A percentile compares a stretch with the other conserved stretches of the same genome.
phyloP scores from a whole-genome alignment of 805 yeast genomes.

The Pichia insulana region DNA sequence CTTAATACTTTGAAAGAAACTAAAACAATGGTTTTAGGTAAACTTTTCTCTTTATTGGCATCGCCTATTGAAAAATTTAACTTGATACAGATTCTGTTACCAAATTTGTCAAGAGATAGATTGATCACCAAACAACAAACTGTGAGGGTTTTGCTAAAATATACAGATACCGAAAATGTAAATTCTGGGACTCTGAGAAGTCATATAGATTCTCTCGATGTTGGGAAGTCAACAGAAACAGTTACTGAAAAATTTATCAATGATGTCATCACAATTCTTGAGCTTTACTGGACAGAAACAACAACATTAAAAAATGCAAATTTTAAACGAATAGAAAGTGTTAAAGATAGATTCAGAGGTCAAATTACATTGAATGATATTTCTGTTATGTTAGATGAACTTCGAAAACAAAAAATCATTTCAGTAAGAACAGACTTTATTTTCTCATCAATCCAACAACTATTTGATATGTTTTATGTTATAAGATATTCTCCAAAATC shows the following conservation, averaged over 20 bases:
- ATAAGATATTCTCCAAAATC: background rate
- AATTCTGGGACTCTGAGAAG: constrained; percentile 2
- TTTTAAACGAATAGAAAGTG: background rate
- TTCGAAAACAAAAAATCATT: background rate
- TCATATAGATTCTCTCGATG: constrained; percentile 1
- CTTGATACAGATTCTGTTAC: constrained; percentile 1
- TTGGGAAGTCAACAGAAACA: constrained; percentile 5
- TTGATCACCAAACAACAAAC: constrained; percentile 6
- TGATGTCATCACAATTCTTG: background rate
- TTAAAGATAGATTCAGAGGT: background rate
- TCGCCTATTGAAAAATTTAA: constrained; percentile 6
- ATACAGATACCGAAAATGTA: constrained; percentile 1
- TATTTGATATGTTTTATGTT: constrained; percentile 4
- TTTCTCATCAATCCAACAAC: background rate
- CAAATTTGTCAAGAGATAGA: constrained; percentile 1
- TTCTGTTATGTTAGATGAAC: background rate
- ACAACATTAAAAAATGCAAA: background rate
- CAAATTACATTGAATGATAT: constrained; percentile 4
- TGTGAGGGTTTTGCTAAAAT: background rate
- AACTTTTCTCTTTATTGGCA: background rate
- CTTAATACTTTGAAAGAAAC: background rate
- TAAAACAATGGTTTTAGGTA: background rate
- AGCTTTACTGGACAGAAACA: constrained; percentile 6
- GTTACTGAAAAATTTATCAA: background rate
- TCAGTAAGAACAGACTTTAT: background rate